Evolutionary conservation across 1,284 basidiomycete genomes (phyloP).

Genomic region (Bondarzewia mesenterica): DNA sequence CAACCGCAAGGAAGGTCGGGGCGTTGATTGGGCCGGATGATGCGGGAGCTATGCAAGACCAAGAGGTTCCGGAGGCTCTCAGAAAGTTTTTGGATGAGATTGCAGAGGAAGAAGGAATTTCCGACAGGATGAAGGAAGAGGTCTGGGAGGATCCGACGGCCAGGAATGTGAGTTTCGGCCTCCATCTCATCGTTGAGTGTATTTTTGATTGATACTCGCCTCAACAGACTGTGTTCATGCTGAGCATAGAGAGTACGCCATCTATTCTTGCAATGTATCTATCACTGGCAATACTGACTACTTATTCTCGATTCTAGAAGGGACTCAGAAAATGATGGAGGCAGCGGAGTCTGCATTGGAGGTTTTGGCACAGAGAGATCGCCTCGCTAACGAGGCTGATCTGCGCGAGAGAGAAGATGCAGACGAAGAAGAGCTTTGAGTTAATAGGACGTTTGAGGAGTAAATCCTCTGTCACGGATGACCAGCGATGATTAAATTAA

Average conservation of each 20-base stretch:
- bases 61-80: constrained; percentile 28
- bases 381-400: constrained; percentile 7
- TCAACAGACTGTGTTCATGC: constrained; percentile 38
- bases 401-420: too few relatives aligned
- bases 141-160: constrained; percentile 41
- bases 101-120: constrained; percentile 27
- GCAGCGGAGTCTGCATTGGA: constrained; percentile 33
- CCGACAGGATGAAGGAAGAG: constrained; percentile 34
- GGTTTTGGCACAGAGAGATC: constrained; percentile 30
- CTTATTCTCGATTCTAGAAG: constrained; percentile 21
- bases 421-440: too few relatives aligned
- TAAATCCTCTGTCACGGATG: too few relatives aligned
- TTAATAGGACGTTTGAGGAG: too few relatives aligned
- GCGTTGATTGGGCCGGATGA: constrained; percentile 10
- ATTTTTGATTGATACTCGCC: background rate
- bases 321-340: constrained; percentile 31
- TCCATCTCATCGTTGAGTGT: background rate
- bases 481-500: too few relatives aligned
- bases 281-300: constrained; percentile 1
- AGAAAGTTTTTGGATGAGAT: constrained; percentile 40
- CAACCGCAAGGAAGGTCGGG: constrained; percentile 8
- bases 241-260: constrained; percentile 46
- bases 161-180: constrained; percentile 33
- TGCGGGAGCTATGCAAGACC: background rate
- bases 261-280: background rate